Base-by-base conservation (phyloP, 805 yeast species). In the Nakazawaea anatomiae region DNA sequence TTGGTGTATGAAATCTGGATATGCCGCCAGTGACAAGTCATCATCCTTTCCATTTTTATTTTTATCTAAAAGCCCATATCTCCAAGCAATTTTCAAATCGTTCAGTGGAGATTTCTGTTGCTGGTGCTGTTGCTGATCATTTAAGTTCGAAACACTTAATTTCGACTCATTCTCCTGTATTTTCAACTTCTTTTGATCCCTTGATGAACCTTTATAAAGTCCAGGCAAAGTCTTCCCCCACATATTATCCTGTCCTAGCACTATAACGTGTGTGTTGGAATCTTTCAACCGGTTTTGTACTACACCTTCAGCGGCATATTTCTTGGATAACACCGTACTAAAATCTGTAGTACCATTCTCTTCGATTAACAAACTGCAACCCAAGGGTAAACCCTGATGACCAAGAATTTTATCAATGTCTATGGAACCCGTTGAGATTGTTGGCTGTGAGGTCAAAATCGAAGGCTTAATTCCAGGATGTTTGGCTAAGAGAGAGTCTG, bases 281-380 rank as follows among this genome's bases (percentile, higher is more conserved):
- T 69, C 50, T 34, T 71, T 73, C 11, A 77, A 51, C 57, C 90
- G 70, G 58, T 76, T 82, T 54, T 87, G 92, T 1, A 80, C 65
- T 35, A 85, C 66, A 11, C 96, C 96, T 65, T 88, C 95, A 1
- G 95, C 75, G 1, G 87, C 82, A 69, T 83, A 87, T 4, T 80
- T 70, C 55, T 90, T 81, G 30, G 83, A 63, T 38, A 92, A 56
- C 9, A 88, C 82, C 5, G 89, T 77, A 6, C 87, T 75, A 61
- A 89, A 92, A 61, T 92, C 97, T 0, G 98, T 92, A 6, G 92
- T 84, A 0, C 96, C 94, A 12, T 80, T 77, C 62, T 92, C 98
- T 63, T 89, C 92, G 4, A 92, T 63, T 11, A 91, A 64, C 39
- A 90, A 61, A 5, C 87, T 75, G 9, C 74, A 67, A 1, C 96